Evolutionary conservation across 768 basidiomycete genomes (phyloP).

Genomic region (Mycena alexandri): DNA sequence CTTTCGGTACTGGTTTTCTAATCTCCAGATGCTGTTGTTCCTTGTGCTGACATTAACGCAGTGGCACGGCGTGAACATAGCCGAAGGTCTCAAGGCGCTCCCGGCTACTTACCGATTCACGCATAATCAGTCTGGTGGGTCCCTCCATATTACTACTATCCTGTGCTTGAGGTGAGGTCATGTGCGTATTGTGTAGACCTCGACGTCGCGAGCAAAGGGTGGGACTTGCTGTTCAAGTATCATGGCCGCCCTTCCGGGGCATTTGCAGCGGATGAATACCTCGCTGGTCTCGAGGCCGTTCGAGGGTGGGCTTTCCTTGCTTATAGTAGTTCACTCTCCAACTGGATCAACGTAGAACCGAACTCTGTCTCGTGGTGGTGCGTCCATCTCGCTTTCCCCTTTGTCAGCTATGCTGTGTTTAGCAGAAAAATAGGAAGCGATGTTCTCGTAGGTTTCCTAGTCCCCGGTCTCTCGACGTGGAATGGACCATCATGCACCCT

Average conservation of each 20-base stretch:
- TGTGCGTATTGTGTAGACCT: conserved; percentile 51
- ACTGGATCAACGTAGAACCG: conserved; percentile 53
- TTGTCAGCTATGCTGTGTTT: background rate
- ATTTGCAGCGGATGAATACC: conserved; percentile 68
- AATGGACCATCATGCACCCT: background rate
- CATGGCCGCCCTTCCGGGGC: conserved; percentile 70
- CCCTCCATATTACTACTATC: no score
- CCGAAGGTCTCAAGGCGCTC: conserved; percentile 68
- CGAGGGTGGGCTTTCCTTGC: conserved; percentile 53
- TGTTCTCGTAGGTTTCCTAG: conserved; percentile 65
- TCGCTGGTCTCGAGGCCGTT: conserved; percentile 64
- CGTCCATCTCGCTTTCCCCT: conserved; percentile 35
- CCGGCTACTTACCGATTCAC: conserved; percentile 68
- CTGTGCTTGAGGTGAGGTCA: background rate
- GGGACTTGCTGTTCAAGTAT: conserved; percentile 70
- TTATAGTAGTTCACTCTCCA: conserved; percentile 1
- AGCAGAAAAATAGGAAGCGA: conserved; percentile 59
- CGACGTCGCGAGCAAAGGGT: conserved; percentile 62
- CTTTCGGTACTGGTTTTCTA: conserved; percentile 46
- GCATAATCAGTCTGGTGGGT: conserved; percentile 66
- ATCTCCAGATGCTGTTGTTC: conserved; percentile 21
- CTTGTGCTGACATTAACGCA: conserved; percentile 41
- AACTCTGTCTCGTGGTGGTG: conserved; percentile 68
- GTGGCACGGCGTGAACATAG: conserved; percentile 73
- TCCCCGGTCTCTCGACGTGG: background rate